Evolutionary conservation across 495 filamentous ascomycete genomes (phyloP), one percentile per base, ranked within the genome.

Genomic region (Aspergillus panamensis): DNA sequence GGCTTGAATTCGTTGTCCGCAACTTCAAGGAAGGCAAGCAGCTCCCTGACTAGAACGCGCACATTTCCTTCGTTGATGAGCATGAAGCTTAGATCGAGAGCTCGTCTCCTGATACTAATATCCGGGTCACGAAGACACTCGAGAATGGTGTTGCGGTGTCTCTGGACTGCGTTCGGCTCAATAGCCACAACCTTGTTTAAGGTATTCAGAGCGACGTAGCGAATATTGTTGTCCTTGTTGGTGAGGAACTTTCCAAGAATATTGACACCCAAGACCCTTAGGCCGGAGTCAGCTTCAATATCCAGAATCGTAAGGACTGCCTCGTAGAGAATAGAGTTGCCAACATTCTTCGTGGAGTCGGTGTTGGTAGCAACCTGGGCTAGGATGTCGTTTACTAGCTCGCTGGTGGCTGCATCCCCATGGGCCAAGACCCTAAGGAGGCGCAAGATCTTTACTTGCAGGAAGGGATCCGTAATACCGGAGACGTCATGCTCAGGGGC

Each of bases 1-100:
- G 95, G 89, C 74, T 98, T 98, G 80, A 98, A 98, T 69, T 98
- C 94, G 61, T 93, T 96, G 65, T 98, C 93, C 45, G 95, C 91
- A 33, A 96, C 91, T 69, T 97, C 95, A 43, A 98, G 73, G 77
- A 98, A 97, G 9, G 94, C 90, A 21, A 98, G 81, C 35, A 98
- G 74, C 65, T 98, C 95, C 55, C 95, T 77, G 51, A 97, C 91
- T 37, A 98, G 80, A 21, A 97, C 88, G 30, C 95, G 87, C 25
- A 97, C 91, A 69, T 97, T 98, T 69, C 84, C 81, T 69, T 96
- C 94, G 69, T 97, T 97, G 77, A 98, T 96, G 48, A 98, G 79
- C 30, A 96, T 97, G 71, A 98, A 98, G 71, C 93, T 96, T 50
- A 98, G 84, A 67, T 98, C 94, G 5, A 98, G 84, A 19, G 94